A percentile compares a stretch with the other conserved stretches of the same genome.
These are phyloP conservation scores for Rhodocollybia butyracea DNA, from an alignment of 768 basidiomycete genomes.

Conservation along the genomic window DNA sequence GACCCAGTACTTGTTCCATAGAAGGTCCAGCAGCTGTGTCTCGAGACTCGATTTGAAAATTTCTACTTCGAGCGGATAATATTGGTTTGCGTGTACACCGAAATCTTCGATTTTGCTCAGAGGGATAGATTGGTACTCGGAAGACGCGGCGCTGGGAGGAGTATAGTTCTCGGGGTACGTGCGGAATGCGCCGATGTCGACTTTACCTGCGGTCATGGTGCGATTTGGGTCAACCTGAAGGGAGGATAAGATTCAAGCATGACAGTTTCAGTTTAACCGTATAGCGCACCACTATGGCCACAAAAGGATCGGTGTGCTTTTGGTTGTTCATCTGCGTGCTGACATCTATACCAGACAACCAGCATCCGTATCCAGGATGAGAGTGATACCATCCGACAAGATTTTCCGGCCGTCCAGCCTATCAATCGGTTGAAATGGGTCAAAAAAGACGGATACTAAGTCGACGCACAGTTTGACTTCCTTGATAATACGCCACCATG, in stretches of 20 bases:
- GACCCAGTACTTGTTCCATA: slow-evolving; percentile 99
- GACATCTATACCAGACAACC: slow-evolving; percentile 98
- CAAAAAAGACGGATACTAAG: background rate
- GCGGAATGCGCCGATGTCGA: slow-evolving; percentile 98
- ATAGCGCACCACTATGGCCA: slow-evolving; percentile 83
- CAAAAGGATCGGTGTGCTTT: slow-evolving; percentile 92
- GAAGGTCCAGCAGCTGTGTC: slow-evolving; percentile 77
- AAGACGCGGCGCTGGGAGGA: slow-evolving; percentile 64
- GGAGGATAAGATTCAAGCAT: background rate
- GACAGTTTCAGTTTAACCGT: background rate
- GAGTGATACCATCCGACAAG: slow-evolving; percentile 98
- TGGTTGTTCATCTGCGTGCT: slow-evolving; percentile 96
- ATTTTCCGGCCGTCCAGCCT: slow-evolving; percentile 85
- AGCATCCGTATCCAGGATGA: slow-evolving; percentile 98
- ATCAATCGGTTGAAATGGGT: background rate
- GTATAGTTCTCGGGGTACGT: slow-evolving; percentile 96
- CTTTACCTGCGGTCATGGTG: slow-evolving; percentile 96
- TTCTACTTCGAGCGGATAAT: slow-evolving; percentile 92
- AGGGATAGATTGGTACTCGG: slow-evolving; percentile 95
- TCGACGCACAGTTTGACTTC: slow-evolving; percentile 67
- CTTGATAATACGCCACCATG: slow-evolving; percentile 91
- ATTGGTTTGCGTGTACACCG: slow-evolving; percentile 95
- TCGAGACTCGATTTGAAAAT: slow-evolving; percentile 94
- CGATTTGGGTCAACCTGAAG: slow-evolving; percentile 93
- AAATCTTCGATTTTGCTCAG: slow-evolving; percentile 98